These are phyloP conservation scores for Clavispora fructus DNA, from an alignment of 805 yeast genomes.

Conservation along the genomic window DNA sequence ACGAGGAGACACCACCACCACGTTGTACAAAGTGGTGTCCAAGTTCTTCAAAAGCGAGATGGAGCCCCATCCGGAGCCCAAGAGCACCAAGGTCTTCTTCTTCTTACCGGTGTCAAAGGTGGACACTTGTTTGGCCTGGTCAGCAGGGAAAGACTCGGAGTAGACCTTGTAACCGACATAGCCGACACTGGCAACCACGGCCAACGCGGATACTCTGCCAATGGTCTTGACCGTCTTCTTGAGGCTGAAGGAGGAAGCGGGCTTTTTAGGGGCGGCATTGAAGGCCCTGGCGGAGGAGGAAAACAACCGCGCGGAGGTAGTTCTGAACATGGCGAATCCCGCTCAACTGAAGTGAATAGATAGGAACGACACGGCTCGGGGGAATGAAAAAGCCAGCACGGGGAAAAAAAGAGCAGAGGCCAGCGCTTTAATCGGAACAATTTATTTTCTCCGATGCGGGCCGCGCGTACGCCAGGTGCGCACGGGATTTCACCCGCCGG, in stretches of 20 bases:
- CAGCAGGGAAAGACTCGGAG: slow-evolving; percentile 55
- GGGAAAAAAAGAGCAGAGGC: background rate
- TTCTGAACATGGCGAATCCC: slow-evolving; percentile 10
- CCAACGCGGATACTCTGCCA: slow-evolving; percentile 41
- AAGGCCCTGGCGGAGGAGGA: slow-evolving; percentile 19
- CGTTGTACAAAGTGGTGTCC: slow-evolving; percentile 84
- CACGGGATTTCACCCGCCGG: background rate
- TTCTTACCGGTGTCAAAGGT: slow-evolving; percentile 50
- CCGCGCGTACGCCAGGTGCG: background rate
- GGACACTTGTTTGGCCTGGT: slow-evolving; percentile 58
- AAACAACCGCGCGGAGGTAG: slow-evolving; percentile 16
- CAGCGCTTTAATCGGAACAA: background rate
- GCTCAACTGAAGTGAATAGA: background rate
- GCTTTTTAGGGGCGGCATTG: slow-evolving; percentile 11
- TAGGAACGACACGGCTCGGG: background rate
- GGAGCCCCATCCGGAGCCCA: slow-evolving; percentile 95
- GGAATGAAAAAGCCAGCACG: background rate
- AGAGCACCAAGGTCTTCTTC: slow-evolving; percentile 71
- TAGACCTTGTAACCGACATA: slow-evolving; percentile 49
- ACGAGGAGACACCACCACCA: slow-evolving; percentile 86
- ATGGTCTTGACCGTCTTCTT: slow-evolving; percentile 44
- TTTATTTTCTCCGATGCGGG: background rate
- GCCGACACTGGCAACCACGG: slow-evolving; percentile 53
- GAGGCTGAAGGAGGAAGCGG: slow-evolving; percentile 28
- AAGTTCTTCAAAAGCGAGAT: slow-evolving; percentile 77